Conservation (phyloP, 495 filamentous ascomycete genomes). For the Xylaria grammica region DNA sequence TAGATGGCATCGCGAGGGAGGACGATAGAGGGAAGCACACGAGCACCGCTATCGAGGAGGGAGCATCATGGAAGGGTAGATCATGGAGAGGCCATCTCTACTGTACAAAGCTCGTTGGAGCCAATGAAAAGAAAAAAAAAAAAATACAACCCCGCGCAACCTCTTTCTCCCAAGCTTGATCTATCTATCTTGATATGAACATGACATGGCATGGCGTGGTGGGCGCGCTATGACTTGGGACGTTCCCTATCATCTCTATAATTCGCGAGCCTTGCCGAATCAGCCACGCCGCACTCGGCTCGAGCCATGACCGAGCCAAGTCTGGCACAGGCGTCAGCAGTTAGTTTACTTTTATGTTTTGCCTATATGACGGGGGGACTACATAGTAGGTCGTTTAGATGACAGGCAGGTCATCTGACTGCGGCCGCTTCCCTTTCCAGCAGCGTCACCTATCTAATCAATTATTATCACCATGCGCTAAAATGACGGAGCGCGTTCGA, state of each 20-base stretch:
- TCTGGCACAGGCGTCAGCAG: conserved; percentile 17
- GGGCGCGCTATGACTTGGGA: conserved; percentile 9
- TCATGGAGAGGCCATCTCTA: conserved; percentile 9
- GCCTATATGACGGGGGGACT: conserved; percentile 19
- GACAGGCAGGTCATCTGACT: conserved; percentile 19
- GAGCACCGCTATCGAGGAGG: not conserved
- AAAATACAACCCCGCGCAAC: not conserved
- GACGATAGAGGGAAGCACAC: conserved; percentile 4
- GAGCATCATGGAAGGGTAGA: not conserved
- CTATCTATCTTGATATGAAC: not conserved
- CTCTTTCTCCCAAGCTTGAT: not conserved
- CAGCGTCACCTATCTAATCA: conserved; percentile 2
- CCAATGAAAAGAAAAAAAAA: not conserved
- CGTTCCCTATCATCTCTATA: not conserved
- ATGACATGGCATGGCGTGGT: conserved; percentile 4
- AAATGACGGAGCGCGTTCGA: conserved; percentile 4
- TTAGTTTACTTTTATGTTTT: conserved; percentile 16
- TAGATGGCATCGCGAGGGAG: conserved; percentile 10
- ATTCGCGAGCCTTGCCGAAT: conserved; percentile 15
- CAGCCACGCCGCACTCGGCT: conserved; percentile 11
- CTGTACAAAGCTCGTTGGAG: conserved; percentile 5
- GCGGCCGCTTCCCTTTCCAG: conserved; percentile 10
- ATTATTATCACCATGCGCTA: not conserved
- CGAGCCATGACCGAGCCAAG: conserved; percentile 11
- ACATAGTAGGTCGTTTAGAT: conserved; percentile 11